These are phyloP conservation scores for Thinopyrum elongatum DNA, from an alignment of 176 grass and related monocot genomes.

Conservation along the genomic window DNA sequence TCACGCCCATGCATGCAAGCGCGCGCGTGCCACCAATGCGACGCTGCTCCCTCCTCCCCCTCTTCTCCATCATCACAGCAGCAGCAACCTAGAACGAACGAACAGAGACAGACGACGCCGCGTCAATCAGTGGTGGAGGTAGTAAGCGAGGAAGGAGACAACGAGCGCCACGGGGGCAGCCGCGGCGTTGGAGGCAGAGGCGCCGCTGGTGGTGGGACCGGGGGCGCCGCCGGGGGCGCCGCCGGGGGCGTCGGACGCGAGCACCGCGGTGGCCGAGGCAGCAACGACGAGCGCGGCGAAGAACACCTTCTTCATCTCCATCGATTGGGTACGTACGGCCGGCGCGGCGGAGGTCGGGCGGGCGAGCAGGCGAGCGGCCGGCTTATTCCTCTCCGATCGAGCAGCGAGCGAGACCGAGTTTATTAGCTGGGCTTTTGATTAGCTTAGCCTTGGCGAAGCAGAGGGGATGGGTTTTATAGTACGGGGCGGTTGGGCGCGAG, in stretches of 20 bases:
- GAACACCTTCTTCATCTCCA: conserved; percentile 42
- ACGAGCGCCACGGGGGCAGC: conserved; percentile 8
- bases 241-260: not conserved
- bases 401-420: conserved; percentile 15
- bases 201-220: not conserved
- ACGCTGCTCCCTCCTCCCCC: not conserved
- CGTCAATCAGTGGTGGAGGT: conserved; percentile 37
- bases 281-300: conserved; percentile 7
- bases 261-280: not conserved
- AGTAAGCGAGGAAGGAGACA: conserved; percentile 44
- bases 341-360: not conserved
- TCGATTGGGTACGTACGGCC: not conserved
- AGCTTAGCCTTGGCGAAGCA: not conserved
- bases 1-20: not conserved
- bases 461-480: not conserved
- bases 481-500: not conserved
- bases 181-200: not conserved
- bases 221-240: not conserved
- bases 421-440: not conserved
- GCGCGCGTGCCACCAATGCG: not conserved
- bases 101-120: not conserved
- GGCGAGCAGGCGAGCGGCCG: not conserved
- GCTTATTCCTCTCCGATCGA: not conserved
- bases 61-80: not conserved
- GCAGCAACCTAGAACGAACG: not conserved